Conservation (phyloP, 306 rosid genomes). For the Castanopsis chinensis region DNA sequence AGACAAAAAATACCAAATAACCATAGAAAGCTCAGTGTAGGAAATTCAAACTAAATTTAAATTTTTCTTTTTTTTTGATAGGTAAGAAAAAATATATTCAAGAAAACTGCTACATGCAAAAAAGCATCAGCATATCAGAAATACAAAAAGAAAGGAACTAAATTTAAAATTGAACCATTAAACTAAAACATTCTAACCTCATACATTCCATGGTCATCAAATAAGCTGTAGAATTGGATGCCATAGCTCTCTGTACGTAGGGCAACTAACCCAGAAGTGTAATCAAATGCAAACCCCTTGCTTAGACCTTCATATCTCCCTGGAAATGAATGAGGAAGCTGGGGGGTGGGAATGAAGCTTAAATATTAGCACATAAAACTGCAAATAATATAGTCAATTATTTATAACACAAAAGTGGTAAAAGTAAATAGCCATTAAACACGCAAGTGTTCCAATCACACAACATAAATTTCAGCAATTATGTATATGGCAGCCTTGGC, state of each 20-base stretch:
- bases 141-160: too few species aligned
- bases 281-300: slow-evolving; percentile 64
- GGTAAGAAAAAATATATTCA: too few species aligned
- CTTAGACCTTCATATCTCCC: slow-evolving; percentile 44
- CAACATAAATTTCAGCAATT: neutral
- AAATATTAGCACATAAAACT: slow-evolving; percentile 3
- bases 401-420: neutral
- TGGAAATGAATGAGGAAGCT: slow-evolving; percentile 64
- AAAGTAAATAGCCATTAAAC: neutral
- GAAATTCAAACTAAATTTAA: neutral
- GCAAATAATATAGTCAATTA: slow-evolving; percentile 9
- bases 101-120: too few species aligned
- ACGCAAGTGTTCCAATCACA: neutral
- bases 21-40: neutral
- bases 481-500: neutral
- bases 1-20: neutral
- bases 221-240: slow-evolving; percentile 81
- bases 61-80: too few species aligned
- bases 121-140: too few species aligned
- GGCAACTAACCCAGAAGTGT: slow-evolving; percentile 70
- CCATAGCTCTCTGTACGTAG: slow-evolving; percentile 74
- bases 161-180: neutral
- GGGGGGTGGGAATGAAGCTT: slow-evolving; percentile 21
- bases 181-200: slow-evolving; percentile 53
- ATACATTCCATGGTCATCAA: slow-evolving; percentile 74